phyloP scores from a whole-genome alignment of 2,329 filamentous ascomycete genomes.

The Neofusicoccum ribis region DNA sequence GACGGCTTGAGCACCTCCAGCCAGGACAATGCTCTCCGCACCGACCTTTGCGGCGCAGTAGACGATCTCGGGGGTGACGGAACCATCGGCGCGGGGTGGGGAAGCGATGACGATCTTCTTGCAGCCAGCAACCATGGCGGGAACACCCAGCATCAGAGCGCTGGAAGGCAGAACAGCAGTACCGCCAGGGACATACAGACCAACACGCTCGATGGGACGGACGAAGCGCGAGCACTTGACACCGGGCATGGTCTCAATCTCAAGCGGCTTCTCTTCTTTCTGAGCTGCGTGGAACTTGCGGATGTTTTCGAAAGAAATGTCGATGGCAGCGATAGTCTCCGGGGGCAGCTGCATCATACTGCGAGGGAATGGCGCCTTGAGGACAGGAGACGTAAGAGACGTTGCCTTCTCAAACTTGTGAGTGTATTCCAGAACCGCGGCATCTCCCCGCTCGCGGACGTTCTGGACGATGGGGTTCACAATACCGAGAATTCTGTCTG shows the following conservation, averaged over 20 bases:
- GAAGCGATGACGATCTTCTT: slow-evolving; percentile 92
- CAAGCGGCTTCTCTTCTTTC: slow-evolving; percentile 75
- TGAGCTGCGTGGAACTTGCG: slow-evolving; percentile 91
- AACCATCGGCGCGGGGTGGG: slow-evolving; percentile 84
- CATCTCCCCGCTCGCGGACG: slow-evolving; percentile 80
- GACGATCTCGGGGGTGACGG: slow-evolving; percentile 92
- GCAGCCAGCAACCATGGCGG: slow-evolving; percentile 96
- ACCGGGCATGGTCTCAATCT: slow-evolving; percentile 96
- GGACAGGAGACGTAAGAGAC: slow-evolving; percentile 81
- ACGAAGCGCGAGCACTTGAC: slow-evolving; percentile 92
- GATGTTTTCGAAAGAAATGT: slow-evolving; percentile 92
- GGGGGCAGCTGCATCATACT: slow-evolving; percentile 80
- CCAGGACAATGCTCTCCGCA: slow-evolving; percentile 91
- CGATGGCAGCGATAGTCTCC: slow-evolving; percentile 90
- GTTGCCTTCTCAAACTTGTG: slow-evolving; percentile 98
- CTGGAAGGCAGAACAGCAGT: slow-evolving; percentile 97
- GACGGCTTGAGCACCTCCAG: slow-evolving; percentile 91
- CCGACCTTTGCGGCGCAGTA: slow-evolving; percentile 97
- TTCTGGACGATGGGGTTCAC: slow-evolving; percentile 90
- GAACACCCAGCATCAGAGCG: slow-evolving; percentile 95
- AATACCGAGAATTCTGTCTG: slow-evolving; percentile 89
- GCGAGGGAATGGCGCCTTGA: slow-evolving; percentile 84
- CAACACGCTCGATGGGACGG: slow-evolving; percentile 91
- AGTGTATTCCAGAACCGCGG: slow-evolving; percentile 86
- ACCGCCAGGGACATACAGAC: slow-evolving; percentile 91